Conservation (phyloP, 2,329 filamentous ascomycete genomes). For the Alternaria ventricosa region DNA sequence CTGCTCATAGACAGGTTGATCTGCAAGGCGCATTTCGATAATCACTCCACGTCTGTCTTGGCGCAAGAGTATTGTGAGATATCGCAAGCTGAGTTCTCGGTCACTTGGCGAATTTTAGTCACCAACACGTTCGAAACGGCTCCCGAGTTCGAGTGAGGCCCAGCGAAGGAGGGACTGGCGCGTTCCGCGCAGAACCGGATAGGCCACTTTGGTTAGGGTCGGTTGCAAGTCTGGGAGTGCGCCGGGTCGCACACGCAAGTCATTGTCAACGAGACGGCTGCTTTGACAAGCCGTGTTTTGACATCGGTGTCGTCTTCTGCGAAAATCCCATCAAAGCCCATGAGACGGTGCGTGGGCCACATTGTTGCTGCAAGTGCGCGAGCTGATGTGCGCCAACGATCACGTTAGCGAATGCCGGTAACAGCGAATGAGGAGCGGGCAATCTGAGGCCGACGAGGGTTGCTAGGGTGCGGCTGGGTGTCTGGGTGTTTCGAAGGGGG, state of each 20-base stretch:
- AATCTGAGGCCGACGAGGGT: slow-evolving; percentile 24
- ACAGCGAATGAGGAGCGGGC: slow-evolving; percentile 26
- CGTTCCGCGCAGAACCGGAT: slow-evolving; percentile 10
- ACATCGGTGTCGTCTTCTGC: neutral
- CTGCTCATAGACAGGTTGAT: neutral
- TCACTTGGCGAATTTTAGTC: neutral
- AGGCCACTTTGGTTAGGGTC: neutral
- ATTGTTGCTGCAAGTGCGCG: slow-evolving; percentile 4
- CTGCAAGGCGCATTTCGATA: neutral
- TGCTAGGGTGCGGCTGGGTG: slow-evolving; percentile 16
- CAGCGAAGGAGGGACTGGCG: neutral
- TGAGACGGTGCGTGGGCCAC: neutral
- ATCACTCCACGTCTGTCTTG: neutral
- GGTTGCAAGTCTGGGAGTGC: neutral
- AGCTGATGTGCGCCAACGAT: slow-evolving; percentile 22
- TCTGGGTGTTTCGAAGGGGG: slow-evolving; percentile 19
- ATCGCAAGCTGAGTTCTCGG: neutral
- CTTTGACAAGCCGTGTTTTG: neutral
- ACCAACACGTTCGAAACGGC: neutral
- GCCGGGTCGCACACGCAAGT: neutral
- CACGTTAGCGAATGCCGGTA: slow-evolving; percentile 19
- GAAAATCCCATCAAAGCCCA: neutral
- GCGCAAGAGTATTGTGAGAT: neutral
- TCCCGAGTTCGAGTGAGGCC: slow-evolving; percentile 2
- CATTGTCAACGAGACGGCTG: neutral